A percentile compares a stretch with the other conserved stretches of the same genome.
Conservation (phyloP, 208 protist species). For the Crithidia sp. region DNA sequence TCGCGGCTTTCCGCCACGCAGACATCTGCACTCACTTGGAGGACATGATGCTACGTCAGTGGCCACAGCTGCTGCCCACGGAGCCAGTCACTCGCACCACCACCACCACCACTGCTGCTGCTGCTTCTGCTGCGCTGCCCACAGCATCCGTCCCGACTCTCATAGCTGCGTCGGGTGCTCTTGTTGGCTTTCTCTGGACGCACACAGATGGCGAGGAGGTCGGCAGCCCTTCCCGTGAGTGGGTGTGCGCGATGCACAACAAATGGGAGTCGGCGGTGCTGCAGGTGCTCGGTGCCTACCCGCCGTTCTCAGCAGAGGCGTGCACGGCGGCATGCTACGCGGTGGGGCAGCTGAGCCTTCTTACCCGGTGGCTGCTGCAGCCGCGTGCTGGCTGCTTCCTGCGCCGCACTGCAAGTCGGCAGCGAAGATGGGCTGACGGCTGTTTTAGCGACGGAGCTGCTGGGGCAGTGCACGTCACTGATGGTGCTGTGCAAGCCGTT, state of each 20-base stretch:
- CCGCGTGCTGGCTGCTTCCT: constrained; percentile 32
- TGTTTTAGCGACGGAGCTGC: constrained; percentile 43
- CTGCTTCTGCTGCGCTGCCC: neutral
- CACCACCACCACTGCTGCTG: neutral
- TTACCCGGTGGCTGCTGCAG: constrained; percentile 27
- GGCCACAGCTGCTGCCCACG: constrained; percentile 14
- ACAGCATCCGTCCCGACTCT: constrained; percentile 11
- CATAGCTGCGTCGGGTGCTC: constrained; percentile 29
- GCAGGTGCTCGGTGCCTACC: constrained; percentile 46
- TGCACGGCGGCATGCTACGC: constrained; percentile 47
- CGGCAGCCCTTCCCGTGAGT: neutral
- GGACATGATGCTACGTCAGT: constrained; percentile 18
- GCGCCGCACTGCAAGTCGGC: constrained; percentile 29
- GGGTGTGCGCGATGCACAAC: neutral
- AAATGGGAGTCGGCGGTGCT: constrained; percentile 36
- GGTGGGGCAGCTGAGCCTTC: constrained; percentile 46
- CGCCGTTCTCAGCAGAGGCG: constrained; percentile 44
- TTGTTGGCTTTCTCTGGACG: constrained; percentile 20
- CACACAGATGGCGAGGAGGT: neutral
- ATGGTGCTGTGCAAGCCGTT: constrained; percentile 38
- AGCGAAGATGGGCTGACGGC: constrained; percentile 30
- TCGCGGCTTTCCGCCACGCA: constrained; percentile 1
- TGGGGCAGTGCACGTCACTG: constrained; percentile 43
- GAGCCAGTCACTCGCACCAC: neutral
- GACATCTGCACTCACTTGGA: constrained; percentile 22